phyloP scores from a whole-genome alignment of 805 yeast genomes.

The Saccharomyces jurei region DNA sequence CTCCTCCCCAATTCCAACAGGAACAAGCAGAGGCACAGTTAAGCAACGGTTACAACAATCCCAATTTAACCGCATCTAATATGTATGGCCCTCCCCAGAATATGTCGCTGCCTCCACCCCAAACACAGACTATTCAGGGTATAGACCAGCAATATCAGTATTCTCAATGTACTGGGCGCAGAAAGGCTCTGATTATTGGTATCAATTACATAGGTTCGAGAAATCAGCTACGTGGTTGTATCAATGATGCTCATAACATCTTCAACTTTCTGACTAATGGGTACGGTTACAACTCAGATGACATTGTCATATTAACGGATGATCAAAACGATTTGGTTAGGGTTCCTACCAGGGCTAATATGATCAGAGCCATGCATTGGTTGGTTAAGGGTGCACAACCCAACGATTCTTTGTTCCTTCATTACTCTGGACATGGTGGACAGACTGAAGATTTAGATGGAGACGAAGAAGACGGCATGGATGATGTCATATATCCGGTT shows the following conservation, averaged over 20 bases:
- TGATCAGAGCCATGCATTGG: conserved; percentile 77
- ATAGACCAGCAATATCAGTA: conserved; percentile 39
- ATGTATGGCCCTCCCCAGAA: conserved; percentile 10
- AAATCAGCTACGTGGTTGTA: conserved; percentile 65
- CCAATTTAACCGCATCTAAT: background rate
- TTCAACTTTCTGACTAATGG: conserved; percentile 34
- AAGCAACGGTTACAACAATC: background rate
- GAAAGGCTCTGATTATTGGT: conserved; percentile 72
- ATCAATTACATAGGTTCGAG: conserved; percentile 64
- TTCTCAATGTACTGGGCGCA: conserved; percentile 62
- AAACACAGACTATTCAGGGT: conserved; percentile 15
- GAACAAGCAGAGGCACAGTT: background rate
- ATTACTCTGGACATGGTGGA: conserved; percentile 85
- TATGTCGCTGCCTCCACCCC: conserved; percentile 17
- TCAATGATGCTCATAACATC: conserved; percentile 64
- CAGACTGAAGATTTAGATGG: conserved; percentile 60
- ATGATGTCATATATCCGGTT: conserved; percentile 65
- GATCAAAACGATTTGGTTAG: conserved; percentile 39
- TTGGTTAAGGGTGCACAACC: conserved; percentile 63
- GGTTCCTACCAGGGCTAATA: conserved; percentile 62
- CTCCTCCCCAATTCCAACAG: conserved; percentile 15
- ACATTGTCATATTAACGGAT: conserved; percentile 54
- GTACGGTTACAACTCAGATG: conserved; percentile 44
- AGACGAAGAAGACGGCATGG: conserved; percentile 68
- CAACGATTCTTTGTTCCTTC: conserved; percentile 73